Percentiles rank a stretch among this genome's conserved stretches.
Conservation (phyloP, 768 basidiomycete genomes). For the Psilocybe azurescens region DNA sequence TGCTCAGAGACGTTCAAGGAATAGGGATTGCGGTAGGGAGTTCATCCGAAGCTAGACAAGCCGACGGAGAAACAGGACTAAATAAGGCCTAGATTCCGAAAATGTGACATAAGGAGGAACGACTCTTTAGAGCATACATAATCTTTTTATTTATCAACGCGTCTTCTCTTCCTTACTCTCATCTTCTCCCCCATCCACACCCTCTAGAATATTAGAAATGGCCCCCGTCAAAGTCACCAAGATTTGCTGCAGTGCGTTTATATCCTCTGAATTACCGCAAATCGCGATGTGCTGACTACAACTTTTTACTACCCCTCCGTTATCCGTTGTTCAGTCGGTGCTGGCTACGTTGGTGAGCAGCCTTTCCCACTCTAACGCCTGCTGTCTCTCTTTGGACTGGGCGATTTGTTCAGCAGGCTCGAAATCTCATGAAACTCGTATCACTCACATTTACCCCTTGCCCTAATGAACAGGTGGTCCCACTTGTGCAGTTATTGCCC, state of each 20-base stretch:
- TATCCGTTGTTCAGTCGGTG: constrained; percentile 65
- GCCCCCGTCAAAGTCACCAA: constrained; percentile 69
- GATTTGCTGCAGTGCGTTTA: constrained; percentile 85
- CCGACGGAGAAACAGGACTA: constrained; percentile 9
- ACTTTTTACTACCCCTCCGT: constrained; percentile 12
- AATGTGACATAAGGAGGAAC: constrained; percentile 16
- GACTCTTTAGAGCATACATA: constrained; percentile 20
- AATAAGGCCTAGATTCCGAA: constrained; percentile 19
- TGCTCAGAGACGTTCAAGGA: too few species aligned
- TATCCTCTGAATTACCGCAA: neutral
- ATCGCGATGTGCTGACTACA: constrained; percentile 17
- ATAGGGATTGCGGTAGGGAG: neutral
- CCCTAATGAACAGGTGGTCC: constrained; percentile 71
- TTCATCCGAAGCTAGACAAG: neutral
- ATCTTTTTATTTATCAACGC: constrained; percentile 23
- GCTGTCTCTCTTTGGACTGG: constrained; percentile 6
- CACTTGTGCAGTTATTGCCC: constrained; percentile 93
- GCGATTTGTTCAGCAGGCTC: constrained; percentile 9
- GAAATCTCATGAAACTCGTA: neutral
- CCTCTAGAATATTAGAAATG: constrained; percentile 38
- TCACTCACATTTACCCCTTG: constrained; percentile 21
- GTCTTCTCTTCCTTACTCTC: constrained; percentile 23
- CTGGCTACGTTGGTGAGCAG: constrained; percentile 90
- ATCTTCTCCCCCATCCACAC: constrained; percentile 19
- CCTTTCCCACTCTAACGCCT: constrained; percentile 3